Evolutionary conservation across 2,329 filamentous ascomycete species (phyloP), one percentile per base, ranked within the genome.

Genomic region (Alternaria alternata): DNA sequence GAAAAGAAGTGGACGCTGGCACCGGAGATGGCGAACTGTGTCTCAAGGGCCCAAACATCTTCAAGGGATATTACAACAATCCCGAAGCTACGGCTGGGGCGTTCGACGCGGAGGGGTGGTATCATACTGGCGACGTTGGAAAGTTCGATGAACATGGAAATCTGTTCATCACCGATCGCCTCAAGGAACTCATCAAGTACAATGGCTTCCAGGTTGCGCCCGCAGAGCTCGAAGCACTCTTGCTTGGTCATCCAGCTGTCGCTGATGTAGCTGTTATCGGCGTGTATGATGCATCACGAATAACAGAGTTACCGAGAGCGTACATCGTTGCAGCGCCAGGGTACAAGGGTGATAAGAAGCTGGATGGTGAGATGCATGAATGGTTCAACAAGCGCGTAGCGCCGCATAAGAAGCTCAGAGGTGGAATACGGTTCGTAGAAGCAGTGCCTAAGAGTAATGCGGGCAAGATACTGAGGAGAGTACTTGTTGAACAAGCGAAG

Each of bases 131-230:
- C 8, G 51, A 53, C 34, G 26, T 53, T 24, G 51, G 18, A 0
- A 74, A 5, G 12, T 66, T 75, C 36, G 74, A 82, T 14, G 67
- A 82, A 0, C 38, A 36, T 24, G 69, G 64, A 0, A 69, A 53
- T 48, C 64, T 66, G 34, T 77, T 65, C 63, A 76, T 78, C 41
- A 69, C 74, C 2, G 75, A 78, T 59, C 65, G 75, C 12, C 73
- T 72, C 62, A 78, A 78, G 58, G 75, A 88, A 69, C 78, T 88
- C 53, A 88, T 87, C 76, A 88, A 88, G 71, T 85, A 87, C 34
- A 87, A 85, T 62, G 86, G 86, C 9, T 83, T 85, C 54, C 86
- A 88, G 70, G 86, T 88, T 12, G 84, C 86, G 11, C 86, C 86
- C 1, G 85, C 85, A 1, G 85, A 88, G 68, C 74, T 88, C 5